A percentile compares a stretch with the other conserved stretches of the same genome.
phyloP scores from a whole-genome alignment of 202 grass and related monocot species.

The Setaria viridis region DNA sequence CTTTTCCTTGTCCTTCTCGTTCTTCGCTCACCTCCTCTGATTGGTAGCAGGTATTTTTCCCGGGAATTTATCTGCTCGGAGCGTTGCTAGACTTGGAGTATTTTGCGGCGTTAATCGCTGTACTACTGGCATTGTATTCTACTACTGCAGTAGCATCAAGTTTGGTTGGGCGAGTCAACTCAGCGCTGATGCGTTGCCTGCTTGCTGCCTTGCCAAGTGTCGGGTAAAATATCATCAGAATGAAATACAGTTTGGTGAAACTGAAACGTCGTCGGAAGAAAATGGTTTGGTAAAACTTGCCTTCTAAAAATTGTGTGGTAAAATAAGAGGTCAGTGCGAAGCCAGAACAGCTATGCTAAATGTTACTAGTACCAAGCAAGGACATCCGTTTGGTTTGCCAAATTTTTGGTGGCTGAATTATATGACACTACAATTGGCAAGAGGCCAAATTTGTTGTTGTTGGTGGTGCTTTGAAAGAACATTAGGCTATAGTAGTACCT shows the following conservation, averaged over 20 bases:
- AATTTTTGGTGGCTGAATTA: neutral
- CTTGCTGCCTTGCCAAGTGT: neutral
- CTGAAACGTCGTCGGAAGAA: neutral
- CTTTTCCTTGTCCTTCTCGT: slow-evolving; percentile 22
- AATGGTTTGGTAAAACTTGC: slow-evolving; percentile 17
- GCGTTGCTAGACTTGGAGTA: neutral
- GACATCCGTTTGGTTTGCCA: neutral
- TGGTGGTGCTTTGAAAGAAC: neutral
- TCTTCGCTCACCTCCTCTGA: slow-evolving; percentile 13
- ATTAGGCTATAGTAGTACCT: too few relatives aligned
- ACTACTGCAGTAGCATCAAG: slow-evolving; percentile 9
- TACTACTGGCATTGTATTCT: neutral
- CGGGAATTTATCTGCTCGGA: neutral
- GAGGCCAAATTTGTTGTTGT: neutral
- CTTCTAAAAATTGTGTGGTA: neutral
- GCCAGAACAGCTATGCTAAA: neutral
- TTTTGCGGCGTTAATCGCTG: neutral
- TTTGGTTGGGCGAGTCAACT: slow-evolving; percentile 10
- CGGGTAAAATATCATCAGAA: neutral
- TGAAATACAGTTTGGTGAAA: neutral
- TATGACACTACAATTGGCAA: neutral
- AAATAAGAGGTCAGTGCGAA: neutral
- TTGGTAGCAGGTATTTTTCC: neutral
- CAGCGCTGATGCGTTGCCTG: neutral
- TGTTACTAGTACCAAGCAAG: neutral